These are phyloP conservation scores for Pulveroboletus sp. DNA, from an alignment of 768 basidiomycete genomes.

Conservation along the genomic window DNA sequence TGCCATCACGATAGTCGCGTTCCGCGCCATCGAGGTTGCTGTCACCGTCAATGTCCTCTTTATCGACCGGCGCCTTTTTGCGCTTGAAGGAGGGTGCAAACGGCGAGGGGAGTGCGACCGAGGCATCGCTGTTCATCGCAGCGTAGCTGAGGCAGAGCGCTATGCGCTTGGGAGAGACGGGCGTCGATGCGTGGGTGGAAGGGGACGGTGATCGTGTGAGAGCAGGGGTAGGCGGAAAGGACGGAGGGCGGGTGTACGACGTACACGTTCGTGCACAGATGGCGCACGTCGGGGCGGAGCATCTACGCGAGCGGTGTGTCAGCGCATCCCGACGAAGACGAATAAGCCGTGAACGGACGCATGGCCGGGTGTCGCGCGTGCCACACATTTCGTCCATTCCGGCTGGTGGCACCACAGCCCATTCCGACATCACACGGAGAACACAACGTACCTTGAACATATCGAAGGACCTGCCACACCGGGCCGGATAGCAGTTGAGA, in stretches of 20 bases:
- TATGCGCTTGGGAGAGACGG: slow-evolving; percentile 26
- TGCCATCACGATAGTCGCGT: slow-evolving; percentile 1
- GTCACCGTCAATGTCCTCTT: slow-evolving; percentile 17
- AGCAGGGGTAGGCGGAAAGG: slow-evolving; percentile 35
- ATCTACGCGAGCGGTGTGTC: slow-evolving; percentile 20
- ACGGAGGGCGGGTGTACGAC: slow-evolving; percentile 29
- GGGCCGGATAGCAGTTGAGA: slow-evolving; percentile 18
- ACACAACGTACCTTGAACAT: slow-evolving; percentile 23
- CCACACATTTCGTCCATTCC: neutral
- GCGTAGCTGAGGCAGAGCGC: slow-evolving; percentile 23
- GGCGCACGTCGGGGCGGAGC: slow-evolving; percentile 31
- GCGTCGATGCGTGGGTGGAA: slow-evolving; percentile 10
- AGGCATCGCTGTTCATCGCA: slow-evolving; percentile 21
- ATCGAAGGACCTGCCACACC: slow-evolving; percentile 7
- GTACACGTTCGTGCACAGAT: slow-evolving; percentile 39
- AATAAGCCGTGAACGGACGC: neutral
- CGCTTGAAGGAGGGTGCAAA: slow-evolving; percentile 18
- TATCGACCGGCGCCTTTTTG: slow-evolving; percentile 26
- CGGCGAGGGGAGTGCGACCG: neutral
- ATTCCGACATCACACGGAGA: neutral
- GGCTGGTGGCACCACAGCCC: neutral
- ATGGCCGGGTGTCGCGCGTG: no score
- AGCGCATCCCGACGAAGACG: neutral
- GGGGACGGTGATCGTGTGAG: slow-evolving; percentile 34
- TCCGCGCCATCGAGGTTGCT: neutral